phyloP scores from a whole-genome alignment of 2,329 filamentous ascomycete genomes.

The Penicillium sp. region DNA sequence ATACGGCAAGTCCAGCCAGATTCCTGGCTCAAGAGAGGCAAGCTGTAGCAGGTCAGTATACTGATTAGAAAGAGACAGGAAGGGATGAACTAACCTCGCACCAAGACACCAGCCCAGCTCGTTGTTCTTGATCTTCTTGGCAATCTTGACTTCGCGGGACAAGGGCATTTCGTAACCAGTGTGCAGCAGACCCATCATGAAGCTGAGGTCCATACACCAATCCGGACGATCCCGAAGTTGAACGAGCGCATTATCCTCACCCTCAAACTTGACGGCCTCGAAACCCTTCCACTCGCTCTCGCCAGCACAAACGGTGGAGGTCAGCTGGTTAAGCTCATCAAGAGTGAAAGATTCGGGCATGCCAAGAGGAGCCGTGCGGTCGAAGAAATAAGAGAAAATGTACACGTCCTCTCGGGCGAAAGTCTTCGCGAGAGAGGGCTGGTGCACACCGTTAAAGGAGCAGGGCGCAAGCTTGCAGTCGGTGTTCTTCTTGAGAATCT shows the following conservation, averaged over 20 bases:
- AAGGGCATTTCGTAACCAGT: constrained; percentile 98
- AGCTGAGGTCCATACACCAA: constrained; percentile 92
- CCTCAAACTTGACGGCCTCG: constrained; percentile 65
- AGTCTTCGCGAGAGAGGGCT: constrained; percentile 87
- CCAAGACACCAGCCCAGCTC: constrained; percentile 97
- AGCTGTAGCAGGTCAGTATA: constrained; percentile 52
- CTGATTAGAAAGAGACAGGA: neutral
- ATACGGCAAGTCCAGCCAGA: constrained; percentile 91
- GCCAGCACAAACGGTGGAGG: constrained; percentile 79
- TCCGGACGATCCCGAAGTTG: constrained; percentile 82
- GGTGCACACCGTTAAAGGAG: constrained; percentile 96
- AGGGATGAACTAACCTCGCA: constrained; percentile 68
- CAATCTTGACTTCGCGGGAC: constrained; percentile 92
- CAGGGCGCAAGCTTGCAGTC: constrained; percentile 83
- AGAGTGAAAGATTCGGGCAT: constrained; percentile 99
- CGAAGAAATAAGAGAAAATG: constrained; percentile 97
- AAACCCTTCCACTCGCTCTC: constrained; percentile 78
- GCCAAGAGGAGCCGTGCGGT: constrained; percentile 86
- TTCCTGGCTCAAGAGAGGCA: constrained; percentile 75
- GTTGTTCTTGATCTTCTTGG: constrained; percentile 97
- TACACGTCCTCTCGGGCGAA: constrained; percentile 90
- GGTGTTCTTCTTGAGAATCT: constrained; percentile 82
- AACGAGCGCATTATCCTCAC: constrained; percentile 71
- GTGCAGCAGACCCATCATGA: constrained; percentile 89
- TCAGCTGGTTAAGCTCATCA: constrained; percentile 81